Evolutionary conservation across 202 grass and related monocot species (phyloP), one percentile per base, ranked within the genome.

Genomic region (Brachypodium distachyon): DNA sequence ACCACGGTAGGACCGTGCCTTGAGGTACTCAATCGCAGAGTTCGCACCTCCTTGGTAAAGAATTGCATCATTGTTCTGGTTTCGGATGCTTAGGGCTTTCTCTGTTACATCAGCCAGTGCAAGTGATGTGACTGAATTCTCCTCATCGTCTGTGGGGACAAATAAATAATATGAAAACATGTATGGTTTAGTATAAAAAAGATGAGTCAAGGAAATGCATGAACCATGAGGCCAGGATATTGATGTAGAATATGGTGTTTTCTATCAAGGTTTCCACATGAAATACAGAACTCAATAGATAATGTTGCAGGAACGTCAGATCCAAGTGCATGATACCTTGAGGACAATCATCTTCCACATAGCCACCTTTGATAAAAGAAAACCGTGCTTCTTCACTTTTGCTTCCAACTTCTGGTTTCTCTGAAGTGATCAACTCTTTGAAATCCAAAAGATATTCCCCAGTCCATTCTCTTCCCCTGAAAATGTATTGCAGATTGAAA

Each of bases 391-490:
- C 91, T 58, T 87, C 61, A 16, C 27, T 55, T 69, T 14, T 73
- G 64, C 43, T 77, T 54, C 63, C 47, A 65, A 63, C 71, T 76
- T 90, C 74, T 37, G 40, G 77, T 83, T 49, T 71, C 51, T 57
- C 63, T 18, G 73, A 86, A 26, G 29, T 72, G 8, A 92, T 85
- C 53, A 94, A 81, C 73, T 94, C 91, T 68, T 92, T 93, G 68
- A 94, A 94, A 84, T 97, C 85, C 54, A 97, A 61, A 77, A 97
- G 78, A 84, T 94, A 97, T 55, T 92, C 89, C 42, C 95, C 95
- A 43, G 89, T 90, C 91, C 95, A 97, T 56, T 94, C 70, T 82
- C 82, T 94, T 77, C 91, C 87, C 77, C 94, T 97, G 54, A 50
- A 88, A 88, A 63, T 11, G 59, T 5, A 13, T 47, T 28, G 11